These are phyloP conservation scores for Amylostereum chailletii DNA, from an alignment of 1,284 basidiomycete genomes.

Conservation along the genomic window DNA sequence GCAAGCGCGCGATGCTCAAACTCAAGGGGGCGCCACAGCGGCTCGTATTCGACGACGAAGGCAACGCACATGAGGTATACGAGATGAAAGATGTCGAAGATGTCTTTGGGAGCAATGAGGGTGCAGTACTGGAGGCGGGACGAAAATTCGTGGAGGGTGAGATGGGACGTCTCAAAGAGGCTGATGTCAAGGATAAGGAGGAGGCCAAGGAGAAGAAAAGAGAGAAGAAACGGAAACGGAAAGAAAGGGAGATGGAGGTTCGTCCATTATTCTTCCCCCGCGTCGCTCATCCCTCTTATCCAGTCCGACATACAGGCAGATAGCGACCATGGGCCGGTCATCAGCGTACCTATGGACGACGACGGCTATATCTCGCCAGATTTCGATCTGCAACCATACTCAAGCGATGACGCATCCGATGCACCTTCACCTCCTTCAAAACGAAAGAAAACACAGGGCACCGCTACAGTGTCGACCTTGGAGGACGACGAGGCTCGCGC, in stretches of 20 bases:
- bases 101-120: conserved; percentile 49
- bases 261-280: conserved; percentile 12
- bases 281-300: conserved; percentile 2
- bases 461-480: conserved; percentile 15
- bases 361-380: conserved; percentile 67
- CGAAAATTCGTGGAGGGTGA: conserved; percentile 67
- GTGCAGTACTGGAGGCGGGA: conserved; percentile 62
- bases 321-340: conserved; percentile 18
- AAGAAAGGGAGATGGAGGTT: conserved; percentile 74
- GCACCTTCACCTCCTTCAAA: conserved; percentile 25
- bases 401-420: conserved; percentile 31
- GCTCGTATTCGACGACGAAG: conserved; percentile 83
- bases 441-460: conserved; percentile 3
- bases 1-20: conserved; percentile 71
- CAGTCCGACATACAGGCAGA: conserved; percentile 14
- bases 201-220: conserved; percentile 83
- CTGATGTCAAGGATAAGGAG: conserved; percentile 71
- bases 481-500: conserved; percentile 49
- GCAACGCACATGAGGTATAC: conserved; percentile 71
- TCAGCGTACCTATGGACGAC: conserved; percentile 38
- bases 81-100: conserved; percentile 70
- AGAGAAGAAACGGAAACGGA: conserved; percentile 79
- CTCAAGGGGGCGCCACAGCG: conserved; percentile 47
- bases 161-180: conserved; percentile 58
- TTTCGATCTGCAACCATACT: conserved; percentile 49